These are phyloP conservation scores for Pyronema domesticum DNA, from an alignment of 495 filamentous ascomycete species.

Conservation along the genomic window DNA sequence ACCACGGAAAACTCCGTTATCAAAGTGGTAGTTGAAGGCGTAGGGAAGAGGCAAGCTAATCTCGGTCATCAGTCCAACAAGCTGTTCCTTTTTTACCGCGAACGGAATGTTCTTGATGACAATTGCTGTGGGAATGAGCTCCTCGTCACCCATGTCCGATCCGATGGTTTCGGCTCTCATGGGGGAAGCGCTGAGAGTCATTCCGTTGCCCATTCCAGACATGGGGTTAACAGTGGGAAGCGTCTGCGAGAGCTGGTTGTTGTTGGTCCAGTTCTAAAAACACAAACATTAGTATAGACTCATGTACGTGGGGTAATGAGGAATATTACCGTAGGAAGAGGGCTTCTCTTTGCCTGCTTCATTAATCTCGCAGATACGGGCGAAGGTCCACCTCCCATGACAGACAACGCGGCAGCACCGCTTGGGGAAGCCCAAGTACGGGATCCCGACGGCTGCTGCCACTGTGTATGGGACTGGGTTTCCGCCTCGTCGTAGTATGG, in stretches of 20 bases:
- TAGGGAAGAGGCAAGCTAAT: conserved; percentile 82
- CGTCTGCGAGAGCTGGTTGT: conserved; percentile 28
- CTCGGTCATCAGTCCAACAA: conserved; percentile 81
- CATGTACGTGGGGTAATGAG: background rate
- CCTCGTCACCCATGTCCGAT: conserved; percentile 47
- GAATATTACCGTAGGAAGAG: conserved; percentile 40
- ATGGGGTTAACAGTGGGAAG: conserved; percentile 34
- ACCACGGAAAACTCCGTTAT: conserved; percentile 91
- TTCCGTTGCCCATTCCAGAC: conserved; percentile 32
- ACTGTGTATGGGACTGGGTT: too few relatives aligned
- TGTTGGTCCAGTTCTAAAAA: conserved; percentile 42
- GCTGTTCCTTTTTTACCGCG: conserved; percentile 89
- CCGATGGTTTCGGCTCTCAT: conserved; percentile 35
- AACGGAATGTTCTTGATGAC: conserved; percentile 99
- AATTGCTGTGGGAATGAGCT: conserved; percentile 93
- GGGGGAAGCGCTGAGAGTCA: conserved; percentile 30
- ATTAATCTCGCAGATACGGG: conserved; percentile 35
- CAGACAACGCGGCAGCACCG: conserved; percentile 33
- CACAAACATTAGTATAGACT: background rate
- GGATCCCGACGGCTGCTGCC: too few relatives aligned
- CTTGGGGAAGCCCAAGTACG: too few relatives aligned
- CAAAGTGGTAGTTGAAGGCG: conserved; percentile 98
- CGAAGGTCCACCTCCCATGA: conserved; percentile 33
- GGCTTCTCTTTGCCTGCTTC: conserved; percentile 32
- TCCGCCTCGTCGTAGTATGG: too few relatives aligned